Percentiles rank a stretch among this genome's conserved stretches.
phyloP scores from a whole-genome alignment of 1,284 basidiomycete genomes.

The Naganishia liquefaciens region DNA sequence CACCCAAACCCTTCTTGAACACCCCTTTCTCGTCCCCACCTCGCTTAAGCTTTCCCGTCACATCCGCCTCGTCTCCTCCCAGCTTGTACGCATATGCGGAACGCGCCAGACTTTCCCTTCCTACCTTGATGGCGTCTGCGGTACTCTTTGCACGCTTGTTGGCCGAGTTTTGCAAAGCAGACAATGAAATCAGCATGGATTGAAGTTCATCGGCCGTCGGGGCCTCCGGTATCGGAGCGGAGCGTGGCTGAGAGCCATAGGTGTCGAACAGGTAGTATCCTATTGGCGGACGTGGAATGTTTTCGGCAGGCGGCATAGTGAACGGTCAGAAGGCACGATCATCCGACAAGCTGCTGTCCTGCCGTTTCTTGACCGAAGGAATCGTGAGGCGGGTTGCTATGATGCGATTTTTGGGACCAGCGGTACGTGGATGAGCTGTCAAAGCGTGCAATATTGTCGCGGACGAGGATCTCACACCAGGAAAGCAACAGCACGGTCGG shows the following conservation, averaged over 20 bases:
- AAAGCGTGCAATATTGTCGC: too few species aligned
- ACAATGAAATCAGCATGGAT: conserved; percentile 10
- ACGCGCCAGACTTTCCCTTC: conserved; percentile 10
- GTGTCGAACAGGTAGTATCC: conserved; percentile 11
- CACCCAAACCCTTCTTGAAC: conserved; percentile 11
- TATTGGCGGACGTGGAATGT: conserved; percentile 16
- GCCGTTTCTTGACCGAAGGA: too few species aligned
- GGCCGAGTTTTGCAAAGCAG: conserved; percentile 12
- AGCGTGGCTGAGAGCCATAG: conserved; percentile 3
- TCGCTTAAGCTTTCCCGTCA: conserved; percentile 11
- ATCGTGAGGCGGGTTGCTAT: too few species aligned
- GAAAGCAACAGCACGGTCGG: too few species aligned
- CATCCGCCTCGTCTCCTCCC: conserved; percentile 1
- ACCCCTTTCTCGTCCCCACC: conserved; percentile 10
- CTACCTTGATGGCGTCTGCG: conserved; percentile 16
- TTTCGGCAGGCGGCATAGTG: conserved; percentile 14
- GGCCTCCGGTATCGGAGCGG: conserved; percentile 2
- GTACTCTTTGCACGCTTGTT: conserved; percentile 14
- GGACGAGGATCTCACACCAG: too few species aligned
- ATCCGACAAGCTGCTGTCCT: neutral
- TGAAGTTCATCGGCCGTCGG: conserved; percentile 1
- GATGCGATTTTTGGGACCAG: too few species aligned
- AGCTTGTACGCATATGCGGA: conserved; percentile 10
- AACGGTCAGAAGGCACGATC: neutral
- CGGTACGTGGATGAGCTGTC: too few species aligned